Evolutionary conservation across 306 rosid genomes (phyloP).

Genomic region (Spatholobus suberectus): DNA sequence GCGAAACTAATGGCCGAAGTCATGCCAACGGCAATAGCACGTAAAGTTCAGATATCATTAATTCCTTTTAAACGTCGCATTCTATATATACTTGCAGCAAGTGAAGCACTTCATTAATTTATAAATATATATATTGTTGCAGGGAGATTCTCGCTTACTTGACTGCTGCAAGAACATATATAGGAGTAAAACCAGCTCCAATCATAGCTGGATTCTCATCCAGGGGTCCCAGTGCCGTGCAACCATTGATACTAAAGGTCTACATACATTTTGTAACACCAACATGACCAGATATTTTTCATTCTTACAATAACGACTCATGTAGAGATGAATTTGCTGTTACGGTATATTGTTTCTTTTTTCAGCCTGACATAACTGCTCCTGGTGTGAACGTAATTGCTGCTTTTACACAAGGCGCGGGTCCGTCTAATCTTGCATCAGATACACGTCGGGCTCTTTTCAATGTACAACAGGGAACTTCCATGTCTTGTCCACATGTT

Average conservation of each 20-base stretch:
- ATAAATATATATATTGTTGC: neutral
- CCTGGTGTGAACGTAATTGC: conserved; percentile 63
- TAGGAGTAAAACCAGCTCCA: conserved; percentile 56
- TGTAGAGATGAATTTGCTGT: no score
- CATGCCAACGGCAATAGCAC: neutral
- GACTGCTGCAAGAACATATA: conserved; percentile 38
- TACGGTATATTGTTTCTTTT: neutral
- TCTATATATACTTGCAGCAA: neutral
- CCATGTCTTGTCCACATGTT: conserved; percentile 66
- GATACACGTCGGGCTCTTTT: conserved; percentile 49
- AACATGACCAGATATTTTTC: neutral
- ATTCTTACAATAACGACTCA: no score
- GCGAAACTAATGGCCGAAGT: no score
- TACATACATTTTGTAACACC: neutral
- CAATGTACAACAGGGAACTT: conserved; percentile 50
- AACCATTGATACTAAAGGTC: conserved; percentile 58
- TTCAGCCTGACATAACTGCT: conserved; percentile 64
- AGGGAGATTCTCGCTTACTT: conserved; percentile 52
- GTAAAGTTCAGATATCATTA: neutral
- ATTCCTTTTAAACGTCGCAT: neutral
- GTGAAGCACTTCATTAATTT: neutral
- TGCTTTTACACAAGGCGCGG: conserved; percentile 39
- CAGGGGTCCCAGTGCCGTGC: conserved; percentile 56
- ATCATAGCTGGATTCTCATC: conserved; percentile 65
- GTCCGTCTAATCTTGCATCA: neutral